Conservation (phyloP, 140 eudicot genomes). For the Cichorium intybus region DNA sequence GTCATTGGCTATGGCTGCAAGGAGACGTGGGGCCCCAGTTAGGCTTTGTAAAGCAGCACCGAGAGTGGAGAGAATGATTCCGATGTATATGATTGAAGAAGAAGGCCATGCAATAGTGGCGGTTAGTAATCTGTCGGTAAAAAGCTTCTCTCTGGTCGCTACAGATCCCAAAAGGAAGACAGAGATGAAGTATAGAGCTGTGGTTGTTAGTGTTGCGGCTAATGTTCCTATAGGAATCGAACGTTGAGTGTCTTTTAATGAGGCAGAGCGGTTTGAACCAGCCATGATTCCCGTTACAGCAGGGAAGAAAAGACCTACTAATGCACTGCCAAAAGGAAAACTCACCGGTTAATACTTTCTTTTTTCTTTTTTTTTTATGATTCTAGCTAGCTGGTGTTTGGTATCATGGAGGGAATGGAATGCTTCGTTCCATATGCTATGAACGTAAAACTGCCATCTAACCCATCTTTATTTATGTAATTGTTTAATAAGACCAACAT, state of each 20-base stretch:
- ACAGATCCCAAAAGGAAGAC: slow-evolving; percentile 87
- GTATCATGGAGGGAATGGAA: no score
- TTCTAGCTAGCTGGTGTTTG: no score
- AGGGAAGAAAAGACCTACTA: slow-evolving; percentile 98
- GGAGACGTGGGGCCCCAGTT: slow-evolving; percentile 95
- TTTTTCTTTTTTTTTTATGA: no score
- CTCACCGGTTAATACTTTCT: no score
- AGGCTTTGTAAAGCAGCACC: slow-evolving; percentile 99
- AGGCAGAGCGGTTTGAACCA: slow-evolving; percentile 96
- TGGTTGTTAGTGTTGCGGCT: slow-evolving; percentile 82
- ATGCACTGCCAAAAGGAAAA: slow-evolving; percentile 56
- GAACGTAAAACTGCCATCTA: no score
- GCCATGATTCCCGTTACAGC: slow-evolving; percentile 99
- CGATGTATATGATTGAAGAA: slow-evolving; percentile 77
- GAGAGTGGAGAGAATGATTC: slow-evolving; percentile 93
- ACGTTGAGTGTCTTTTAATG: slow-evolving; percentile 93
- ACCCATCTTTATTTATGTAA: no score
- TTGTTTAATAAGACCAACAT: no score
- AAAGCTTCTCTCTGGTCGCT: slow-evolving; percentile 87
- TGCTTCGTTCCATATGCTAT: no score
- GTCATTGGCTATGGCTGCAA: slow-evolving; percentile 99
- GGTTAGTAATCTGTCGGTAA: slow-evolving; percentile 91
- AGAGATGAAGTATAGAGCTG: slow-evolving; percentile 64
- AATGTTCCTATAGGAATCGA: slow-evolving; percentile 94
- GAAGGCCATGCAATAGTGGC: slow-evolving; percentile 98